These are phyloP conservation scores for Ziziphus jujuba DNA, from an alignment of 306 rosid species.

Conservation along the genomic window DNA sequence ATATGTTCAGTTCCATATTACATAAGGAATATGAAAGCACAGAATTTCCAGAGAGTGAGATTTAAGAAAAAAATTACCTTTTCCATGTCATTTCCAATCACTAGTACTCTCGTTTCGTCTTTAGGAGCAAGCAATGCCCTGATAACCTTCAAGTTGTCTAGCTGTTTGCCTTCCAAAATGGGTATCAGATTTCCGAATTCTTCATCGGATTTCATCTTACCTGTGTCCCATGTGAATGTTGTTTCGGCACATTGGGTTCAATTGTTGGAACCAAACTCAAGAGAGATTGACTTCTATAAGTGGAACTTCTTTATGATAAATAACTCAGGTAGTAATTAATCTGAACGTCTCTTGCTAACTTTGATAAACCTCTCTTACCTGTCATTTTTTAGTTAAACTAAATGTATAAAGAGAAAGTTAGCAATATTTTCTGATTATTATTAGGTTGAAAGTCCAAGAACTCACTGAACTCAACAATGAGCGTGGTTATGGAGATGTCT, in stretches of 20 bases:
- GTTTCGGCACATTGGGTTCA: not conserved
- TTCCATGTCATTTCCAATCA: conserved; percentile 36
- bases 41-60: not conserved
- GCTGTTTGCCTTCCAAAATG: conserved; percentile 47
- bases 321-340: too few relatives aligned
- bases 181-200: conserved; percentile 48
- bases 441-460: not conserved
- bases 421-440: not conserved
- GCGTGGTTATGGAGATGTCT: conserved; percentile 41
- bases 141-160: conserved; percentile 73
- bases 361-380: too few relatives aligned
- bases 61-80: conserved; percentile 39
- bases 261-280: not conserved
- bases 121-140: conserved; percentile 48
- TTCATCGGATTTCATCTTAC: conserved; percentile 55
- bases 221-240: conserved; percentile 41
- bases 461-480: conserved; percentile 67
- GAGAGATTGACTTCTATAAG: too few relatives aligned
- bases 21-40: not conserved
- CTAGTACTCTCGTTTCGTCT: conserved; percentile 61
- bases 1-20: not conserved
- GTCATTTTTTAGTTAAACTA: too few relatives aligned
- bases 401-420: too few relatives aligned
- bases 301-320: too few relatives aligned
- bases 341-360: too few relatives aligned